A percentile compares a stretch with the other conserved stretches of the same genome.
Evolutionary conservation across 768 basidiomycete genomes (phyloP).

Genomic region (Kwoniella heveanensis): DNA sequence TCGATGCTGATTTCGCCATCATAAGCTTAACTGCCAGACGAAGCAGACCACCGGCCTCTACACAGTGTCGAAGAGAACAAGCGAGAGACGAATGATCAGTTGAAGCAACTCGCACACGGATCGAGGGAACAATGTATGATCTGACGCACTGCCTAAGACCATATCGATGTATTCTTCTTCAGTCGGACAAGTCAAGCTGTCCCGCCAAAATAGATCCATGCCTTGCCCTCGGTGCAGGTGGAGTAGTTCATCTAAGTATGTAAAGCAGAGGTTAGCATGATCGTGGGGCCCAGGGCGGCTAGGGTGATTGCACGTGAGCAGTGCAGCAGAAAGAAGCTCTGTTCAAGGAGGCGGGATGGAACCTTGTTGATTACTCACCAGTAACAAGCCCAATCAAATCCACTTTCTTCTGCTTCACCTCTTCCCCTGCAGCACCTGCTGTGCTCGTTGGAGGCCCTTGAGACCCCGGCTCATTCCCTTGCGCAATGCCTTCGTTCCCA

Average conservation of each 20-base stretch:
- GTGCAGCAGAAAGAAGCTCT: background rate
- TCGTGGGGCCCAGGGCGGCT: no score
- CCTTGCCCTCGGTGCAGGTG: constrained; percentile 95
- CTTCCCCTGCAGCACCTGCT: constrained; percentile 31
- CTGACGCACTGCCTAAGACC: constrained; percentile 85
- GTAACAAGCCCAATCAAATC: constrained; percentile 74
- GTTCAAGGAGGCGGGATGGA: no score
- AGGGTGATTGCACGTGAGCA: no score
- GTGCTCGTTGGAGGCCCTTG: constrained; percentile 10
- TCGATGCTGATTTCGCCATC: constrained; percentile 68
- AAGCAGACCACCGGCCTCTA: constrained; percentile 93
- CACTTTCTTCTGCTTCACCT: constrained; percentile 17
- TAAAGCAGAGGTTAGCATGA: no score
- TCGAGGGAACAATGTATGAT: no score
- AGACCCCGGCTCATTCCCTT: background rate
- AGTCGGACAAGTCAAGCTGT: constrained; percentile 83
- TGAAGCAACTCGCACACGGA: background rate
- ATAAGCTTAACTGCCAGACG: constrained; percentile 91
- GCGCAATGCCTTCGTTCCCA: background rate
- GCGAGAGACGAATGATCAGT: background rate
- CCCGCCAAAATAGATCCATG: constrained; percentile 90
- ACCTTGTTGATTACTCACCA: no score
- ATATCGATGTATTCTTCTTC: constrained; percentile 93
- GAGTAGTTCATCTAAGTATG: constrained; percentile 69
- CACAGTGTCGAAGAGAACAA: no score